Base-by-base conservation (phyloP, 345 rosid genomes). In the Theobroma cacao region DNA sequence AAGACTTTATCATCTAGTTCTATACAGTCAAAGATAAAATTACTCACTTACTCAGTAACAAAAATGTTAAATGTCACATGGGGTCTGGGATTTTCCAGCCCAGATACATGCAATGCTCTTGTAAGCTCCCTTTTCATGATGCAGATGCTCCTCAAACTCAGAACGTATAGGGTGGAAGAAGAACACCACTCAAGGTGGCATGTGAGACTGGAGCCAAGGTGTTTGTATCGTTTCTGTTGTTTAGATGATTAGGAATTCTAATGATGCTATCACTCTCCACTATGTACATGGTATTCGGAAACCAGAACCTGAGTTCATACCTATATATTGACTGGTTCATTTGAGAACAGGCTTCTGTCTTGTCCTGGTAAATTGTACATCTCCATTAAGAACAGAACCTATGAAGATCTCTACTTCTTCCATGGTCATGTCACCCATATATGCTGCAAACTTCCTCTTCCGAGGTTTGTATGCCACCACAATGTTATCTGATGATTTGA, bases 391-490 rank as follows among this genome's bases (percentile, higher is more conserved):
- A 75, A 90, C 94, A 14, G 94, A 90, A 61, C 89, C 81, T 28
- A 91, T 61, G 59, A 96, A 96, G 79, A 80, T 85, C 86, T 91
- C 99, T 5, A 85, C 93, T 80, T 85, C 90, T 82, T 91, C 95
- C n/a, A 78, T 50, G 0, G 73, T 89, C 82, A 84, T 80, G 50
- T 84, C 88, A 0, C 91, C 89, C 0, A 63, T 74, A 34, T 80
- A 85, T 17, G 81, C 81, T 3, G 90, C 93, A 76, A 88, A 96
- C 83, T 88, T 92, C 30, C 89, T 91, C 78, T 82, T 84, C 45
- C 90, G 86, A 52, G 96, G 95, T 80, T 94, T 94, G 84, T 89
- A 94, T 33, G 98, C 99, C 65, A 92, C 77, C 77, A 96, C 65
- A 30, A 88, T 20, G 72, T 77, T 84, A 43, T 87, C 95, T 7